phyloP scores from a whole-genome alignment of 352 stramenopile genomes.

The Pythium grandisporangium region DNA sequence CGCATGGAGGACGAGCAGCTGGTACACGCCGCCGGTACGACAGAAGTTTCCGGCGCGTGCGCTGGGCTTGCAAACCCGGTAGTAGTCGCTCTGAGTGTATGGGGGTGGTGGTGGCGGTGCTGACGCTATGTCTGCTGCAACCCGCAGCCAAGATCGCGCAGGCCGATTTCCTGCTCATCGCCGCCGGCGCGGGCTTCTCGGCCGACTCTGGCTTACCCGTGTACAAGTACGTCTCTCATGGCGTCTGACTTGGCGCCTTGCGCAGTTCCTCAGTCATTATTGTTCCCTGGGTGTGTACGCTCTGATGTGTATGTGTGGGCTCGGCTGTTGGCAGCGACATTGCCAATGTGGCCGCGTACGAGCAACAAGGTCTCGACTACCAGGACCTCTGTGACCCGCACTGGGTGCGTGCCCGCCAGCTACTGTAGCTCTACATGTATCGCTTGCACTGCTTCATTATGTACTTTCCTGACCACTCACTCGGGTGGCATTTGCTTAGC shows the following conservation, averaged over 20 bases:
- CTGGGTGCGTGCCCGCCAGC: slow-evolving; percentile 28
- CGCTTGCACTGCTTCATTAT: no score
- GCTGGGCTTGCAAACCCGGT: no score
- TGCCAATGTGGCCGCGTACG: slow-evolving; percentile 72
- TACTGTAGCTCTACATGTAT: no score
- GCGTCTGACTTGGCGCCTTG: neutral
- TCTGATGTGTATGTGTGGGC: no score
- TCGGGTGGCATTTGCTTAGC: slow-evolving; percentile 14
- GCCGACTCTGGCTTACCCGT: slow-evolving; percentile 84
- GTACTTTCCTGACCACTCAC: no score
- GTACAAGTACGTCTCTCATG: slow-evolving; percentile 53
- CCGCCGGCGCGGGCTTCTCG: slow-evolving; percentile 86
- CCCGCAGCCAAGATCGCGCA: slow-evolving; percentile 47
- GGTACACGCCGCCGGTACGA: no score
- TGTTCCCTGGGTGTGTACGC: no score
- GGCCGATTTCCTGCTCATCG: slow-evolving; percentile 82
- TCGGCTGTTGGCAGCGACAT: slow-evolving; percentile 84
- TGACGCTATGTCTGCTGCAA: neutral
- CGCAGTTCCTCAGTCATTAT: no score
- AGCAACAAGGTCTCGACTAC: slow-evolving; percentile 77
- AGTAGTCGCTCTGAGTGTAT: no score
- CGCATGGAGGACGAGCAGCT: no score
- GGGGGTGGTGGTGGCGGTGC: no score
- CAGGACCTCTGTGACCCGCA: slow-evolving; percentile 85
- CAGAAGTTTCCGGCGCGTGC: no score